These are phyloP conservation scores for Scheffersomyces segobiensis DNA, from an alignment of 1,139 yeast genomes.

Conservation along the genomic window DNA sequence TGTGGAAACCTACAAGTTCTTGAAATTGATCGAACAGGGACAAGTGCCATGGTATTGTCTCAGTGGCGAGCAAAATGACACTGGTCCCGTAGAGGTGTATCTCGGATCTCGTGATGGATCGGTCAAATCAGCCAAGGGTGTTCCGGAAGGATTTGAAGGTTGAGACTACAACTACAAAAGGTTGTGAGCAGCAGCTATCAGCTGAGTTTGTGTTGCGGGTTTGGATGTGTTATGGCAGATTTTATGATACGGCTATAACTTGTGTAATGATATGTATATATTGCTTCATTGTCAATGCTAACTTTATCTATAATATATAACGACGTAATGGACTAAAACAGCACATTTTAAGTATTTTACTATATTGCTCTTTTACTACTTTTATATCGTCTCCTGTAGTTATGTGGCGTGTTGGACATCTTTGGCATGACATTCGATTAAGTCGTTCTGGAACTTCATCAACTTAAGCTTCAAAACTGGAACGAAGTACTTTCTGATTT, in stretches of 20 bases:
- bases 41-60: slow-evolving; percentile 66
- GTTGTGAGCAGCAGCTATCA: background rate
- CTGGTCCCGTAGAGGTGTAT: slow-evolving; percentile 64
- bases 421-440: slow-evolving; percentile 59
- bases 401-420: slow-evolving; percentile 53
- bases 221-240: background rate
- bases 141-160: slow-evolving; percentile 74
- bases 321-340: background rate
- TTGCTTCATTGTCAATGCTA: background rate
- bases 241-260: background rate
- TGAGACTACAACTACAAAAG: slow-evolving; percentile 1
- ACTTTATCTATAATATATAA: background rate
- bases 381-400: background rate
- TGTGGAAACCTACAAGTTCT: slow-evolving; percentile 72
- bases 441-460: slow-evolving; percentile 59
- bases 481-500: slow-evolving; percentile 47
- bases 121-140: slow-evolving; percentile 74
- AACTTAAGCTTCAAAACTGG: slow-evolving; percentile 53
- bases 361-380: background rate
- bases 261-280: background rate
- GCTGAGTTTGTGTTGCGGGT: background rate
- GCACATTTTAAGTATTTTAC: background rate
- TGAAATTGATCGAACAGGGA: slow-evolving; percentile 69
- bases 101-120: slow-evolving; percentile 56
- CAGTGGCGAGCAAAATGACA: slow-evolving; percentile 39